Conservation (phyloP, 441 rosid species). For the Eruca vesicaria region DNA sequence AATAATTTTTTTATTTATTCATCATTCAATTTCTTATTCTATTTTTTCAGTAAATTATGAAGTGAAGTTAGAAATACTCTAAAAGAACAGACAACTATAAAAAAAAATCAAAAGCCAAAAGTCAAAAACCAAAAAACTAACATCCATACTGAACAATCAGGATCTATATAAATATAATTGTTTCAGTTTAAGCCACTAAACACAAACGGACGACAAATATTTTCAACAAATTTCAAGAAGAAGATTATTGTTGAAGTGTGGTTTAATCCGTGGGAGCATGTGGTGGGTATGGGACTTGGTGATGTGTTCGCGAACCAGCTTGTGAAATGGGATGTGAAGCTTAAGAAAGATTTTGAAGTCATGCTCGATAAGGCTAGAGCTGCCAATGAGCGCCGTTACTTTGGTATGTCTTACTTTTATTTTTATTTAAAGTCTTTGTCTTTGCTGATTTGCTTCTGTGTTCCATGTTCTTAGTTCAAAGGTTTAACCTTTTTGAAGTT, state of each 20-base stretch:
- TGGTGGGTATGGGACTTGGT: slow-evolving; percentile 87
- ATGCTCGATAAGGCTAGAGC: slow-evolving; percentile 88
- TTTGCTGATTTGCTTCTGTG: not conserved
- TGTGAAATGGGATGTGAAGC: slow-evolving; percentile 89
- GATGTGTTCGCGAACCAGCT: slow-evolving; percentile 77
- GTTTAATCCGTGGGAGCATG: slow-evolving; percentile 92
- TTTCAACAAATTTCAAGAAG: not conserved
- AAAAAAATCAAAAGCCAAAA: too few species aligned
- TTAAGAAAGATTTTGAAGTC: slow-evolving; percentile 76
- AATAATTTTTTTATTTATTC: too few species aligned
- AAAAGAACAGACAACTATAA: too few species aligned
- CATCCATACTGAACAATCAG: too few species aligned
- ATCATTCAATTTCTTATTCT: too few species aligned
- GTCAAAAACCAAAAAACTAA: too few species aligned
- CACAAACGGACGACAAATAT: not conserved
- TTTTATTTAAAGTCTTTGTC: too few species aligned
- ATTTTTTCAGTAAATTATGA: too few species aligned
- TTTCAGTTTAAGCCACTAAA: too few species aligned
- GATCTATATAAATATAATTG: too few species aligned
- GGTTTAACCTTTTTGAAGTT: not conserved
- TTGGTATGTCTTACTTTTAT: too few species aligned
- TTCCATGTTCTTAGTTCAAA: not conserved
- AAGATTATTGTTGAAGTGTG: not conserved
- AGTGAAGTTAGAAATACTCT: too few species aligned
- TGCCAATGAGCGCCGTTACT: slow-evolving; percentile 95